These are phyloP conservation scores for Vitis rupestris DNA, from an alignment of 164 flowering plant genomes.

Conservation along the genomic window DNA sequence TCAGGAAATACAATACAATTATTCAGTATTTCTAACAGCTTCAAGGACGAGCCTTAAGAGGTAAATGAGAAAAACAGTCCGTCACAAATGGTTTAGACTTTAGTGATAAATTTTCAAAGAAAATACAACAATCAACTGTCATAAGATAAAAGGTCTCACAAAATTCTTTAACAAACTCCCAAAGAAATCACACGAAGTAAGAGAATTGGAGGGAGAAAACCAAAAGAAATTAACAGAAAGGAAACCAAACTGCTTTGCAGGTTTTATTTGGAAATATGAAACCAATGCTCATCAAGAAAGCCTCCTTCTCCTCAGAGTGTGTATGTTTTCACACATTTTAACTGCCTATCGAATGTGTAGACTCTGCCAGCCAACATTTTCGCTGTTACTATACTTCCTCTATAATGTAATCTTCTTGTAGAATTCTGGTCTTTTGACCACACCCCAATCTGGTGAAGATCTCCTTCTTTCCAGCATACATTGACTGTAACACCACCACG, in stretches of 20 bases:
- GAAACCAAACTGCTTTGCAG: slow-evolving; percentile 1
- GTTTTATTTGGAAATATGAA: background rate
- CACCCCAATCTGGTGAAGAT: slow-evolving; percentile 71
- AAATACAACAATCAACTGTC: no score
- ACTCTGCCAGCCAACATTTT: slow-evolving; percentile 35
- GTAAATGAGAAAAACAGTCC: no score
- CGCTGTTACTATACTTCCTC: slow-evolving; percentile 39
- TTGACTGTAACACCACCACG: slow-evolving; percentile 79
- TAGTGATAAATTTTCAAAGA: no score
- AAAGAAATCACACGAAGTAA: no score
- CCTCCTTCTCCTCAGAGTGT: slow-evolving; percentile 14
- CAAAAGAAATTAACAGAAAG: background rate
- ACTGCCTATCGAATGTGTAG: slow-evolving; percentile 49
- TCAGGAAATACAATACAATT: no score
- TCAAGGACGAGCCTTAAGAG: no score
- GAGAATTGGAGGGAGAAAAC: no score
- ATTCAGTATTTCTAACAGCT: no score
- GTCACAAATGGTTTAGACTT: no score
- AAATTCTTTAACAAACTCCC: no score
- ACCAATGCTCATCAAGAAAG: slow-evolving; percentile 4
- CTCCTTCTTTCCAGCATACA: slow-evolving; percentile 82
- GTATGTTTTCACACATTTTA: slow-evolving; percentile 44
- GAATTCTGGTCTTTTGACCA: slow-evolving; percentile 45
- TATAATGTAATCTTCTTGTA: slow-evolving; percentile 44
- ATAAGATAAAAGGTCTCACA: no score